phyloP scores from a whole-genome alignment of 805 yeast species.

The Maudiozyma pseudohumilis region DNA sequence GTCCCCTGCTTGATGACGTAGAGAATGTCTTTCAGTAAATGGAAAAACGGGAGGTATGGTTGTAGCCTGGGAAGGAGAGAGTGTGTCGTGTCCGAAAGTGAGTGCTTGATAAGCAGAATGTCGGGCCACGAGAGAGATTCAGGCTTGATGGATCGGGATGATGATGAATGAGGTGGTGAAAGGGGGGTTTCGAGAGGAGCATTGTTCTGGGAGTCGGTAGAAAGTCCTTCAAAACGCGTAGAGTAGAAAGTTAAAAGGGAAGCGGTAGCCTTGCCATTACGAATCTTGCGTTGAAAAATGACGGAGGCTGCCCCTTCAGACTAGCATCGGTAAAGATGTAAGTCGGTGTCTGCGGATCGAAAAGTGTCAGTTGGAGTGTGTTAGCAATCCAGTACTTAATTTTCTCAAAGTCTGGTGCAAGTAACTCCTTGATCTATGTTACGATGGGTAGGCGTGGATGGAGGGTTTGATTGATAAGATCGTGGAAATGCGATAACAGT shows the following conservation, averaged over 20 bases:
- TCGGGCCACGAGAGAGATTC: too few relatives aligned
- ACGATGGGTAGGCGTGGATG: background rate
- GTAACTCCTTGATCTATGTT: background rate
- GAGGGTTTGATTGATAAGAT: background rate
- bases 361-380: background rate
- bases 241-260: background rate
- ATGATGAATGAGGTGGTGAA: too few relatives aligned
- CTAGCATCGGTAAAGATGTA: conserved; percentile 4
- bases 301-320: conserved; percentile 3
- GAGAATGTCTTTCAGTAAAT: background rate
- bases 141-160: too few relatives aligned
- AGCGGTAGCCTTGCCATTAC: background rate
- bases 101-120: too few relatives aligned
- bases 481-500: conserved; percentile 2
- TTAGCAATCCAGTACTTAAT: background rate
- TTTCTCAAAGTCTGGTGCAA: background rate
- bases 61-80: too few relatives aligned
- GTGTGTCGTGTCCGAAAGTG: too few relatives aligned
- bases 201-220: too few relatives aligned
- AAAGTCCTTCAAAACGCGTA: too few relatives aligned
- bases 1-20: background rate
- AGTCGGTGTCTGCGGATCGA: conserved; percentile 2
- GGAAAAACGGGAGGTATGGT: background rate
- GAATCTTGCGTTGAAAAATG: conserved; percentile 1
- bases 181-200: too few relatives aligned